Evolutionary conservation across 139 green algal genomes (phyloP), one percentile per base, ranked within the genome.

Genomic region (Astrephomene gubernaculifera): DNA sequence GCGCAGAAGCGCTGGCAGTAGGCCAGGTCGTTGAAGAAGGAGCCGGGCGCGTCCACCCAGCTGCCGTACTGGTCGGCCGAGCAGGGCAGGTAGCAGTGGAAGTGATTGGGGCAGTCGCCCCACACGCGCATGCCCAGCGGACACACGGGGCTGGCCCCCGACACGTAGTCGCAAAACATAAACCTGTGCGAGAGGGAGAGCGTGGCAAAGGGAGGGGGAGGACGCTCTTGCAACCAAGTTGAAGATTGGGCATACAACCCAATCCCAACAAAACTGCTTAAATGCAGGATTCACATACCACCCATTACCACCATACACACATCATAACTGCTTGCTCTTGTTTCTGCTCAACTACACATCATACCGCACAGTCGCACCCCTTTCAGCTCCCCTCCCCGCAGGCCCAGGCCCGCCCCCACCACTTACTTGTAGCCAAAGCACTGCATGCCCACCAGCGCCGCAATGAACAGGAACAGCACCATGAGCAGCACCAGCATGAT

Each of bases 401-500:
- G n/a, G n/a, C n/a, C n/a, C n/a, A n/a, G n/a, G n/a, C n/a, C n/a
- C n/a, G n/a, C n/a, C n/a, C 63, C 57, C 19, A 27, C 57, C 14
- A 64, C 78, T 27, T 52, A 84, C 64, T 63, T 67, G 83, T 80
- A 88, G 10, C 83, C 83, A n/a, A 88, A 88, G 29, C 96, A 74
- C 88, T 96, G 92, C 93, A 95, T 97, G 2, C 94, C 94, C 27
- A 96, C 86, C 0, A 97, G 90, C 33, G 88, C 89, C 49, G 92
- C 90, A 39, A 96, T 88, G 81, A 94, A 94, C 39, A 95, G 93
- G 88, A 95, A 94, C 27, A 97, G 84, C 54, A 95, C 39, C 63
- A 95, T 81, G 57, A 96, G 92, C 29, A 92, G 82, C 27, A 86
- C 91, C 25, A 97, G 86, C 69, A 72, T 72, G 25, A 61, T 61